A percentile compares a stretch with the other conserved stretches of the same genome.
These are phyloP conservation scores for Aspergillus caelatus DNA, from an alignment of 2,329 filamentous ascomycete species.

Conservation along the genomic window DNA sequence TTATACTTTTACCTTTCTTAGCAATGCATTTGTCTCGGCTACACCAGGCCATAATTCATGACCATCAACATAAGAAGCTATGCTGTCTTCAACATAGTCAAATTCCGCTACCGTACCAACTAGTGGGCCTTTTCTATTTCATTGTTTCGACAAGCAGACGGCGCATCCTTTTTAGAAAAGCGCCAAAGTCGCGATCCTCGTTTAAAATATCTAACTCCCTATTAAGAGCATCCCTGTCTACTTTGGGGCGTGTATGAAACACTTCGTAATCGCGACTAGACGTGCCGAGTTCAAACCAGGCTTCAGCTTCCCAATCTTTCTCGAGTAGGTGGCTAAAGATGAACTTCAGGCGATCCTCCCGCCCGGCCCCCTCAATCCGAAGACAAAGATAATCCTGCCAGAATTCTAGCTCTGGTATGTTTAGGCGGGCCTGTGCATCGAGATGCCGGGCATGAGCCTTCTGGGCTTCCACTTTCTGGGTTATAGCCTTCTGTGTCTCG, in stretches of 20 bases:
- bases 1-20: background rate
- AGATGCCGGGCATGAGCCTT: slow-evolving; percentile 65
- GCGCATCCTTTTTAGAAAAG: slow-evolving; percentile 66
- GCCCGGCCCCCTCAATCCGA: slow-evolving; percentile 84
- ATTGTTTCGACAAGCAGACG: slow-evolving; percentile 60
- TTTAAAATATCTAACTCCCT: slow-evolving; percentile 60
- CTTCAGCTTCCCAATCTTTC: slow-evolving; percentile 83
- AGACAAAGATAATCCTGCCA: slow-evolving; percentile 92
- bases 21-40: background rate
- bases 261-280: slow-evolving; percentile 83
- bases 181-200: slow-evolving; percentile 61
- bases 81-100: background rate
- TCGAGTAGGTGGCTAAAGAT: slow-evolving; percentile 86
- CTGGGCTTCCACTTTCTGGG: slow-evolving; percentile 49
- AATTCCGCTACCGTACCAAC: no score
- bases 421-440: slow-evolving; percentile 82
- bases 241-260: slow-evolving; percentile 71
- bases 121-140: slow-evolving; percentile 39
- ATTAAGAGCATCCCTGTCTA: slow-evolving; percentile 59
- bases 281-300: slow-evolving; percentile 89
- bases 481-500: slow-evolving; percentile 50
- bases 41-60: background rate
- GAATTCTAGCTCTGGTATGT: slow-evolving; percentile 90
- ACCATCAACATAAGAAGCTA: background rate
- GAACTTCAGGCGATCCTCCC: slow-evolving; percentile 84